Conservation (phyloP, 2,329 filamentous ascomycete species). For the Scleromitrula shiraiana region DNA sequence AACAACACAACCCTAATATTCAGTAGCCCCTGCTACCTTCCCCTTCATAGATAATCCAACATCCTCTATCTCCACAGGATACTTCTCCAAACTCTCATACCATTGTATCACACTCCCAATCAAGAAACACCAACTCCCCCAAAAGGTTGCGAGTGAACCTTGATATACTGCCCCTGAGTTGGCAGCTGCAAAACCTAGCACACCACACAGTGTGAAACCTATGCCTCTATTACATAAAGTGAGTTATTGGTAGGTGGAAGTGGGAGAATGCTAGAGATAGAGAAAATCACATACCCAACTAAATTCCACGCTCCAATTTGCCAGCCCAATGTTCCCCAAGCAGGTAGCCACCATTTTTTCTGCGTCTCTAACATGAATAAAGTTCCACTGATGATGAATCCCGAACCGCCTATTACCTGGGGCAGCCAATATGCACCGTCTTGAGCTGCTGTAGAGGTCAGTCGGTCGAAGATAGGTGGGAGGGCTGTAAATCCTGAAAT, state of each 20-base stretch:
- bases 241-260: neutral
- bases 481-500: slow-evolving; percentile 53
- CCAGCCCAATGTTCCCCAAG: slow-evolving; percentile 51
- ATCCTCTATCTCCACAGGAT: slow-evolving; percentile 34
- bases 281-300: slow-evolving; percentile 36
- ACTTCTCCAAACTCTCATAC: slow-evolving; percentile 41
- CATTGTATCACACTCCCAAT: slow-evolving; percentile 41
- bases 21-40: no score
- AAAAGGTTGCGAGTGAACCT: slow-evolving; percentile 40
- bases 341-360: slow-evolving; percentile 52
- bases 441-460: slow-evolving; percentile 36
- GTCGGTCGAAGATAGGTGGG: slow-evolving; percentile 44
- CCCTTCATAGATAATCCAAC: no score
- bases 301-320: slow-evolving; percentile 61
- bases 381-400: slow-evolving; percentile 50
- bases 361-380: slow-evolving; percentile 63
- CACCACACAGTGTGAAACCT: slow-evolving; percentile 56
- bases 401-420: slow-evolving; percentile 52
- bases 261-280: neutral
- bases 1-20: no score
- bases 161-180: slow-evolving; percentile 39
- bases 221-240: slow-evolving; percentile 28
- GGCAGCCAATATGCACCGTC: slow-evolving; percentile 55
- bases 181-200: slow-evolving; percentile 40
- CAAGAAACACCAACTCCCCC: slow-evolving; percentile 43